These are phyloP conservation scores for Microsporum ferrugineum DNA, from an alignment of 2,329 filamentous ascomycete genomes.

Conservation along the genomic window DNA sequence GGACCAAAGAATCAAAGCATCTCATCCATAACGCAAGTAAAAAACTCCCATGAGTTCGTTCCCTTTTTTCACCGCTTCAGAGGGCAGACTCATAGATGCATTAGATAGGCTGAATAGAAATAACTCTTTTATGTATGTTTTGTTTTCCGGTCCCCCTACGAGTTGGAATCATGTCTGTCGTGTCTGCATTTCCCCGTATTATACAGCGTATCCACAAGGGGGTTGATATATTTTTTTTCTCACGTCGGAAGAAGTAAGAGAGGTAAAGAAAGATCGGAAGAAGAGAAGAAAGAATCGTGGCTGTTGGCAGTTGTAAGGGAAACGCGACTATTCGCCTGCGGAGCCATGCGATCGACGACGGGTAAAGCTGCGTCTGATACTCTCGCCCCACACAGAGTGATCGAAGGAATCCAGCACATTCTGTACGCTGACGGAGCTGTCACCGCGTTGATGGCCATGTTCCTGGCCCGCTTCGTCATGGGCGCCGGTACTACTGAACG, in stretches of 20 bases:
- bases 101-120: background rate
- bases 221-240: background rate
- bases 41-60: background rate
- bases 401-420: slow-evolving; percentile 77
- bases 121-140: background rate
- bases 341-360: slow-evolving; percentile 36
- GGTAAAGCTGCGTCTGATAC: slow-evolving; percentile 78
- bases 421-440: slow-evolving; percentile 58
- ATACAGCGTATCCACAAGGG: background rate
- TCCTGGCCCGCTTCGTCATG: slow-evolving; percentile 10
- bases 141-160: background rate
- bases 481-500: background rate
- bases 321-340: background rate
- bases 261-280: background rate
- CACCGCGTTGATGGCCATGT: slow-evolving; percentile 9
- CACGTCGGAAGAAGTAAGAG: background rate
- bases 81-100: background rate
- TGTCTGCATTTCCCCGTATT: background rate
- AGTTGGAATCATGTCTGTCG: slow-evolving; percentile 4
- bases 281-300: background rate
- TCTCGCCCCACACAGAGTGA: slow-evolving; percentile 86
- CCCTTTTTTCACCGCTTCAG: background rate
- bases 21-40: background rate
- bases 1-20: background rate
- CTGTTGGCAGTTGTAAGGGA: background rate